Evolutionary conservation across 2,329 filamentous ascomycete species (phyloP).

Genomic region (Neurospora sp.): DNA sequence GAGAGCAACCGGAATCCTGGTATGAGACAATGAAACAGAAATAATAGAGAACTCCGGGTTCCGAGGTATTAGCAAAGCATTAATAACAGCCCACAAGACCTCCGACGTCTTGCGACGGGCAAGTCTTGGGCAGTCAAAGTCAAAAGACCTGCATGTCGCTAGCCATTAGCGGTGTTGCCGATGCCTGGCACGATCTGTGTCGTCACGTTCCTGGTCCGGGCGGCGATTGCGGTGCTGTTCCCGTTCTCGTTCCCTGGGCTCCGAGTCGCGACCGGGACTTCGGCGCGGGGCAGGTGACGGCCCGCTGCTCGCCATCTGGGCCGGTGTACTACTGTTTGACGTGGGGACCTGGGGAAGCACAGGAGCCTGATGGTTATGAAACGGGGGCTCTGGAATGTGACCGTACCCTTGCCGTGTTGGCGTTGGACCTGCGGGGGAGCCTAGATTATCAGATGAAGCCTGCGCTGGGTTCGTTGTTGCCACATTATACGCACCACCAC

Average conservation of each 20-base stretch:
- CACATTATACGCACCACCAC: constrained; percentile 49
- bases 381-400: constrained; percentile 37
- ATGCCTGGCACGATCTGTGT: constrained; percentile 16
- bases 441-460: constrained; percentile 37
- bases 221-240: constrained; percentile 20
- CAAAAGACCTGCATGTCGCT: constrained; percentile 6
- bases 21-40: constrained; percentile 6
- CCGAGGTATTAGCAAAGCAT: constrained; percentile 13
- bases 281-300: constrained; percentile 21
- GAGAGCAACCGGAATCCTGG: constrained; percentile 11
- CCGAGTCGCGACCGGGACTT: constrained; percentile 29
- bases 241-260: constrained; percentile 26
- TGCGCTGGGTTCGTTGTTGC: constrained; percentile 16
- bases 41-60: constrained; percentile 10
- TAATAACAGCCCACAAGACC: constrained; percentile 9
- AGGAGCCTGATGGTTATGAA: constrained; percentile 36
- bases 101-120: constrained; percentile 1
- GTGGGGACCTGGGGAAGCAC: constrained; percentile 27
- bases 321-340: constrained; percentile 20
- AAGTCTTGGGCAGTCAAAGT: constrained; percentile 5
- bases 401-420: constrained; percentile 27
- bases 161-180: constrained; percentile 14
- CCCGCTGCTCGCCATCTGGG: constrained; percentile 29
- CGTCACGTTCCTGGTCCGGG: constrained; percentile 15
- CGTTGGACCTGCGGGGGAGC: constrained; percentile 38